Evolutionary conservation across 257 asterid species (phyloP).

Genomic region (Solanum ossicruentum): DNA sequence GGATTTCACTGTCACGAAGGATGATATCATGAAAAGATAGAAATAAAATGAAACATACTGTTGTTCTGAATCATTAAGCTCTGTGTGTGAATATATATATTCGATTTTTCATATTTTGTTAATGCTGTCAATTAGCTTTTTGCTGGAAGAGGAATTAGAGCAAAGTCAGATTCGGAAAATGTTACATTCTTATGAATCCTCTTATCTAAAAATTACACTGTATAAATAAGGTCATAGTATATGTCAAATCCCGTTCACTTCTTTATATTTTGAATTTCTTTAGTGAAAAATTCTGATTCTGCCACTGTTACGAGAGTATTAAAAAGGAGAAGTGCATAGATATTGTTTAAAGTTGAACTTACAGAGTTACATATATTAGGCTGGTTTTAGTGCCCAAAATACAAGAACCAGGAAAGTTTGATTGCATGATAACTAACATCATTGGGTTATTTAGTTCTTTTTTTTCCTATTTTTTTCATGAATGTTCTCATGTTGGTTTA

Average conservation of each 20-base stretch:
- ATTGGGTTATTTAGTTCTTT: no score
- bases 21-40: constrained; percentile 51
- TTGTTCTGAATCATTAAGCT: neutral
- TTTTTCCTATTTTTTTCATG: no score
- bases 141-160: neutral
- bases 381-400: no score
- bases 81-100: neutral
- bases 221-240: neutral
- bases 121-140: neutral
- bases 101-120: neutral
- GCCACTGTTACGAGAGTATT: neutral
- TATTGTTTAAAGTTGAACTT: neutral
- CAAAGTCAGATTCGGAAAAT: neutral
- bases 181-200: neutral
- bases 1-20: constrained; percentile 65
- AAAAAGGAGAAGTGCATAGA: neutral
- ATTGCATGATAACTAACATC: no score
- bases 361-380: no score
- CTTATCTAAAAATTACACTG: neutral
- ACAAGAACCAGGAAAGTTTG: no score
- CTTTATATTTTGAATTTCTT: neutral
- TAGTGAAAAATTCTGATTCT: no score
- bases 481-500: no score
- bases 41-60: neutral
- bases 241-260: neutral